phyloP scores from a whole-genome alignment of 176 grass and related monocot genomes.

The Chrysopogon serrulatus region DNA sequence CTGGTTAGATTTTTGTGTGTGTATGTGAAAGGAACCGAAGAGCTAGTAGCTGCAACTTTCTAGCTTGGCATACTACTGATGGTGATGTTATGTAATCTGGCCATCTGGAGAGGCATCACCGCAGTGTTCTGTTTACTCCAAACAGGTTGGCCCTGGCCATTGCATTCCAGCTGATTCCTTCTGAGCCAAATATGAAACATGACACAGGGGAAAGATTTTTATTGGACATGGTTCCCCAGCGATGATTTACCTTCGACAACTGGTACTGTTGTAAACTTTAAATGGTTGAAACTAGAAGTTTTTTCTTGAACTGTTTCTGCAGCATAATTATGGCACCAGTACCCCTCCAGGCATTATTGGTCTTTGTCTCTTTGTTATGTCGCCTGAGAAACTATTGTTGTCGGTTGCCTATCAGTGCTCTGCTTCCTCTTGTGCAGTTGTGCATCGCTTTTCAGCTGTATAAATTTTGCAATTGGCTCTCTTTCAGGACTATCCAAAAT shows the following conservation, averaged over 20 bases:
- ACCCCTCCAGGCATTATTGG: neutral
- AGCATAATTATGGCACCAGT: neutral
- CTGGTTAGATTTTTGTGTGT: neutral
- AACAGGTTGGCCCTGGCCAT: neutral
- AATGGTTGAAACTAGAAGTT: neutral
- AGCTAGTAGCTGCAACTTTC: conserved; percentile 3
- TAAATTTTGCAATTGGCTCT: neutral
- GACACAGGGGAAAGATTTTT: conserved; percentile 1
- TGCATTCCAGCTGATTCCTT: neutral
- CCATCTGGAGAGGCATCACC: conserved; percentile 1
- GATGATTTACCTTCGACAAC: neutral
- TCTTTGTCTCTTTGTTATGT: neutral
- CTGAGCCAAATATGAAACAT: neutral
- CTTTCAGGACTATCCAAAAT: neutral
- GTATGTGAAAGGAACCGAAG: neutral
- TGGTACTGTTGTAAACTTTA: neutral
- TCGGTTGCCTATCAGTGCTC: neutral
- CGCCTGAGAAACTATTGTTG: neutral
- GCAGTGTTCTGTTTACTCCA: neutral
- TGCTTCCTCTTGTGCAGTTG: neutral
- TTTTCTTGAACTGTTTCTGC: neutral
- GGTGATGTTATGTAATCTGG: neutral
- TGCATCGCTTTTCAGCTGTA: neutral
- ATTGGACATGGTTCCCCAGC: neutral
- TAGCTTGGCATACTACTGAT: neutral